Base-by-base conservation (phyloP, 2,329 filamentous ascomycete genomes). In the Saccharata proteae region DNA sequence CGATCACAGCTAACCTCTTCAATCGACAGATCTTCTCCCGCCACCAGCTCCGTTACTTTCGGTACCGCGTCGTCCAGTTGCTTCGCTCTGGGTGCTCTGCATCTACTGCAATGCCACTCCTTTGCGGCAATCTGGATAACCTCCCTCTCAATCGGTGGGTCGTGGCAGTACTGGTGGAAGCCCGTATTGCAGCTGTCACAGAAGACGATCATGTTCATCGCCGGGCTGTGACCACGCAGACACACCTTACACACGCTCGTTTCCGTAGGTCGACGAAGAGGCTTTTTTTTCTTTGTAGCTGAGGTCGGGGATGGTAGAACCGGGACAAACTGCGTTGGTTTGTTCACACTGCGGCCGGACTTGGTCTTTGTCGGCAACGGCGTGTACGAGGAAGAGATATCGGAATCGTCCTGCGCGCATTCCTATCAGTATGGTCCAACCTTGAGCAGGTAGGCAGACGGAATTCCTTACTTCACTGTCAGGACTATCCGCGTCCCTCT, bases 111-210 rank as follows among this genome's bases (percentile, higher is more conserved):
- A 46, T 74, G 71, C 81, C 82, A 90, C 40, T 76, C 71, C 37
- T 71, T 71, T 39, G 72, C 70, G 40, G 74, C 63, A 38, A 81
- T 69, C 20, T 66, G 65, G 27, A 86, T 69, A 13, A 79, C 71
- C 12, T 77, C 71, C 38, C 77, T 70, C n/a, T 69, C 65, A 38
- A 92, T 81, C 6, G 69, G 68, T 1, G 82, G 82, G 36, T 80
- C 69, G 51, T 92, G 82, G 47, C 83, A 92, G 45, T 74, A 72
- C 51, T 85, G 80, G 54, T 92, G 83, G 70, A 83, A 92, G 24
- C 76, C 72, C 17, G 67, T 65, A 49, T 83, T 81, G 59, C 83
- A 92, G 11, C 75, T 75, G 54, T 88, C 80, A 58, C 83, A 92
- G 53, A 86, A 84, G 3, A 90, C 81, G 49, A 92, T 86, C 57